These are phyloP conservation scores for Herpetospermum pedunculosum DNA, from an alignment of 306 rosid species.

Conservation along the genomic window DNA sequence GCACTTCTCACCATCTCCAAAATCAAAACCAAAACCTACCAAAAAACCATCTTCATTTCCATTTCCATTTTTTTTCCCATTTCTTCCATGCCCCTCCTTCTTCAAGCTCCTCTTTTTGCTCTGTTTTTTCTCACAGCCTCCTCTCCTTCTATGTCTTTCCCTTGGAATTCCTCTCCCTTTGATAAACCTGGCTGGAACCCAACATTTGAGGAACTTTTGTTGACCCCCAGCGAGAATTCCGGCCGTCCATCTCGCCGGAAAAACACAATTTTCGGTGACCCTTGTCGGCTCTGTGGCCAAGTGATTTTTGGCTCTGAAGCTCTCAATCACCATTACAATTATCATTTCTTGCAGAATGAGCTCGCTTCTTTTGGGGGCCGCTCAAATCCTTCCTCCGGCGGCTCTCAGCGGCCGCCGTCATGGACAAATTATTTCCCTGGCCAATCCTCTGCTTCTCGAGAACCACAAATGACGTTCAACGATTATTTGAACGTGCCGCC, in stretches of 20 bases:
- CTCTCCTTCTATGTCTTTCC: neutral
- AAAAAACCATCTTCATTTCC: neutral
- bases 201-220: neutral
- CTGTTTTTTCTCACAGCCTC: neutral
- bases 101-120: neutral
- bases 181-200: neutral
- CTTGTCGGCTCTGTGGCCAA: constrained; percentile 1
- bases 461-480: neutral
- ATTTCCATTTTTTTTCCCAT: neutral
- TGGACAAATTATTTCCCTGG: neutral
- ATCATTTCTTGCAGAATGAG: neutral
- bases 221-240: neutral
- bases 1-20: neutral
- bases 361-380: neutral
- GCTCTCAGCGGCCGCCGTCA: neutral
- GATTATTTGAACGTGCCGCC: neutral
- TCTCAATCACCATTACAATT: neutral
- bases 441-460: constrained; percentile 1
- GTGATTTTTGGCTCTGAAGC: neutral
- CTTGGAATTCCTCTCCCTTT: neutral
- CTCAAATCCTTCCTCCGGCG: neutral
- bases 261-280: neutral
- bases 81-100: neutral
- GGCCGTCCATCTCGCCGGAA: neutral
- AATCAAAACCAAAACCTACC: neutral